Base-by-base conservation (phyloP, 2,329 filamentous ascomycete species). In the Trichoderma koningiopsis region DNA sequence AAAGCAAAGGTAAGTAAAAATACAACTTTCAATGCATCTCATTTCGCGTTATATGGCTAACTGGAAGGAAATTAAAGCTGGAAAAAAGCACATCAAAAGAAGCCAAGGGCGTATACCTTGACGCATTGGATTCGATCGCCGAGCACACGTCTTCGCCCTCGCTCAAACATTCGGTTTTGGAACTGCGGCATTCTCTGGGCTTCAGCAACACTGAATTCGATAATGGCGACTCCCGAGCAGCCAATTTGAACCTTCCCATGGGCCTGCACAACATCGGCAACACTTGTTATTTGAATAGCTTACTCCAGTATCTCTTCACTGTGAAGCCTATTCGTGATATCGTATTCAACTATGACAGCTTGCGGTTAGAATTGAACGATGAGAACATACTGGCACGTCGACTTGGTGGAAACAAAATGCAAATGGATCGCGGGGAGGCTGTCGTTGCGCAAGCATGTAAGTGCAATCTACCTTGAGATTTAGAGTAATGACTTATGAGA, bases 231-330 rank as follows among this genome's bases (percentile, higher is more conserved):
- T 31, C 33, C n/a, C 56, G 55, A 52, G 64, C 74, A 3, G 75
- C 76, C 16, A 75, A 83, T 68, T 75, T 81, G 58, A 83, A 87
- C 35, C 89, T 92, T 79, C 96, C 96, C 0, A 92, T 97, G 27
- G 96, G 96, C 0, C 85, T 98, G 6, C 87, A 90, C 72, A 99
- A 98, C 74, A 97, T 98, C 69, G 94, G 96, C 70, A 99, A 99
- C 76, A 99, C 96, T 0, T 99, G 96, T 79, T 99, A 99, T 76
- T 85, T 99, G 67, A 99, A 99, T 83, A 98, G 95, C 80, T 87
- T 99, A 60, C 84, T 99, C 11, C 96, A 99, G 75, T 98, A 97
- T 77, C 91, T 97, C 73, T 97, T 97, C 78, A 96, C 94, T 0
- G 88, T 98, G 68, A 91, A 89, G 71, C 89, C 92, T 2, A 84